A percentile compares a stretch with the other conserved stretches of the same genome.
Conservation (phyloP, 768 basidiomycete genomes). For the Tulasnella sp. region DNA sequence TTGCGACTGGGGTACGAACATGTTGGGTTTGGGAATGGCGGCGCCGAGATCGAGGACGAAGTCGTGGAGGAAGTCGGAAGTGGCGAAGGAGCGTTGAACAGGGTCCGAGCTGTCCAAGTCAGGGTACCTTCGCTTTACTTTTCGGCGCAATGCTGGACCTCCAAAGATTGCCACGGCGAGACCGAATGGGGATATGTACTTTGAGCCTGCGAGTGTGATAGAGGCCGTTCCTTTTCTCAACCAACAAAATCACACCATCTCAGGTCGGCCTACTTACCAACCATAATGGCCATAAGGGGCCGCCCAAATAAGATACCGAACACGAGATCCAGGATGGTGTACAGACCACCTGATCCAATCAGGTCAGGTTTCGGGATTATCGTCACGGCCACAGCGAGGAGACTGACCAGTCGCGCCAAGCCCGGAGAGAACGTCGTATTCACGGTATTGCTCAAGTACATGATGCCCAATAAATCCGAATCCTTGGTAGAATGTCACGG, state of each 20-base stretch:
- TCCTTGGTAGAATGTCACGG: conserved; percentile 16
- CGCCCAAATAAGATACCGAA: conserved; percentile 18
- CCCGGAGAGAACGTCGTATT: conserved; percentile 7
- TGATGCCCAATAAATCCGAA: conserved; percentile 15
- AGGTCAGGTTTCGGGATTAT: not conserved
- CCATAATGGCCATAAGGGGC: conserved; percentile 20
- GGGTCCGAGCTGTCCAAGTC: conserved; percentile 1
- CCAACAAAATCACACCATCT: not conserved
- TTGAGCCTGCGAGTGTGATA: conserved; percentile 9
- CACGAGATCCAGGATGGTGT: conserved; percentile 15
- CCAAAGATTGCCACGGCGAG: conserved; percentile 12
- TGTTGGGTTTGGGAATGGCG: not conserved
- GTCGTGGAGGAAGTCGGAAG: conserved; percentile 21
- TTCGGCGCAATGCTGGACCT: not conserved
- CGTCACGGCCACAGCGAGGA: not conserved
- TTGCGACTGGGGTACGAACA: not conserved
- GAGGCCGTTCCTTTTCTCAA: not conserved
- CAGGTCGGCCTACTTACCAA: not conserved
- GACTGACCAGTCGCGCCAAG: conserved; percentile 18
- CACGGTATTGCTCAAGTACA: conserved; percentile 8
- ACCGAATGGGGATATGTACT: conserved; percentile 22
- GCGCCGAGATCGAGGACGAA: conserved; percentile 20
- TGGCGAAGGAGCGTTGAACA: conserved; percentile 9
- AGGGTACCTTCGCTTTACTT: conserved; percentile 9
- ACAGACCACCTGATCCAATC: conserved; percentile 1